Evolutionary conservation across 129 eudicot genomes (phyloP).

Genomic region (Ambrosia trifida): DNA sequence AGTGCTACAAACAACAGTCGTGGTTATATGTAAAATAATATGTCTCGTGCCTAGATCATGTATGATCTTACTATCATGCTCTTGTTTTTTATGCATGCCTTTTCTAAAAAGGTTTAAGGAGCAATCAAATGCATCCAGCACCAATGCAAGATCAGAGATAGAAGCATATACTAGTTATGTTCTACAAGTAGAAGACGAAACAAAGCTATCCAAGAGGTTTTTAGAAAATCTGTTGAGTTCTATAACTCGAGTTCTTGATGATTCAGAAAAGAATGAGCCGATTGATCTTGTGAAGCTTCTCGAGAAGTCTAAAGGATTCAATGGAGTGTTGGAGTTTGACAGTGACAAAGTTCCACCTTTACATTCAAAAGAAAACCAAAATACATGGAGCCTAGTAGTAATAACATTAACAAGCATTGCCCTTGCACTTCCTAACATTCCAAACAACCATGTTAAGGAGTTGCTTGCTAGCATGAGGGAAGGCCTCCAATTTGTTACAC

Average conservation of each 20-base stretch:
- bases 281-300: slow-evolving; percentile 25
- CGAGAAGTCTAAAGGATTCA: slow-evolving; percentile 21
- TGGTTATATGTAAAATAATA: slow-evolving; percentile 30
- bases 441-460: background rate
- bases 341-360: slow-evolving; percentile 30
- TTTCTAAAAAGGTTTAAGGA: background rate
- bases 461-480: slow-evolving; percentile 30
- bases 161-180: slow-evolving; percentile 19
- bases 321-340: slow-evolving; percentile 37
- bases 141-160: background rate
- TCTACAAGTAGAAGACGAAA: slow-evolving; percentile 8
- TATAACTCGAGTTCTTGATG: slow-evolving; percentile 21
- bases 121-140: background rate
- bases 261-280: slow-evolving; percentile 32
- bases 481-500: slow-evolving; percentile 28
- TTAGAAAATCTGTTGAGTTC: slow-evolving; percentile 1
- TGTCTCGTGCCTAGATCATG: slow-evolving; percentile 4
- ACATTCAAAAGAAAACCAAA: slow-evolving; percentile 23
- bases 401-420: slow-evolving; percentile 47
- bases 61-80: slow-evolving; percentile 4
- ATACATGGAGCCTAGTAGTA: slow-evolving; percentile 42
- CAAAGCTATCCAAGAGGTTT: slow-evolving; percentile 10
- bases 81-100: background rate
- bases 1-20: slow-evolving; percentile 24
- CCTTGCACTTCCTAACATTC: slow-evolving; percentile 39